Base-by-base conservation (phyloP, 2,329 filamentous ascomycete genomes). In the Dryadomyces sulphureus region DNA sequence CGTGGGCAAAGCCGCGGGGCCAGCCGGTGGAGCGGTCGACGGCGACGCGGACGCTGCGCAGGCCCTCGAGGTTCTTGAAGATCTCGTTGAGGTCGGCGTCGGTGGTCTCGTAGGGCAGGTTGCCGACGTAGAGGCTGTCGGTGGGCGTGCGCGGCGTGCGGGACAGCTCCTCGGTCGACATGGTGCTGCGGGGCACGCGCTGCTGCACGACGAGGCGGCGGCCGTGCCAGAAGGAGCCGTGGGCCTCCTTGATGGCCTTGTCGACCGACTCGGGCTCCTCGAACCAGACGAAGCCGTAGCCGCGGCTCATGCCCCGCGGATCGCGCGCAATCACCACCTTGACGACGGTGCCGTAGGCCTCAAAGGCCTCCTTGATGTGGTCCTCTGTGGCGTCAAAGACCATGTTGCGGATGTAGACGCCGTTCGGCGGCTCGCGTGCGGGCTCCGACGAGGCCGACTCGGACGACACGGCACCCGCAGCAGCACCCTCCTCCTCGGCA, bases 61-160 rank as follows among this genome's bases (percentile, higher is more conserved):
- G 72, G 59, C 84, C 81, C 43, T 72, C 66, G 49, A 93, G 68
- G 21, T 77, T 72, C 48, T 72, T 68, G 72, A 94, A 90, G 22
- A 93, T 63, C 45, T 78, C 71, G 63, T 89, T 88, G 45, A 94
- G 69, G 56, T 94, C 87, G 45, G 76, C 75, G 58, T 94, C 87
- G 8, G 82, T 84, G 67, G 89, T 82, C 64, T 93, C 84, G 59
- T 84, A 92, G 11, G 84, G 79, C 63, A 94, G 77, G 67, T 92
- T 92, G 54, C 87, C 86, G 54, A 94, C 75, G 67, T 83, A 94
- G 30, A 94, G 55, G 35, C 52, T 54, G n/a, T 27, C 25, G 14
- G 56, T 57, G 16, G 60, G 60, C 34, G 45, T 38, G 36, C 34
- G 45, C 12, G 24, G 21, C 7, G 40, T 12, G 17, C 20, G 36